These are phyloP conservation scores for Phytophthora quininea DNA, from an alignment of 352 stramenopile genomes.

Conservation along the genomic window DNA sequence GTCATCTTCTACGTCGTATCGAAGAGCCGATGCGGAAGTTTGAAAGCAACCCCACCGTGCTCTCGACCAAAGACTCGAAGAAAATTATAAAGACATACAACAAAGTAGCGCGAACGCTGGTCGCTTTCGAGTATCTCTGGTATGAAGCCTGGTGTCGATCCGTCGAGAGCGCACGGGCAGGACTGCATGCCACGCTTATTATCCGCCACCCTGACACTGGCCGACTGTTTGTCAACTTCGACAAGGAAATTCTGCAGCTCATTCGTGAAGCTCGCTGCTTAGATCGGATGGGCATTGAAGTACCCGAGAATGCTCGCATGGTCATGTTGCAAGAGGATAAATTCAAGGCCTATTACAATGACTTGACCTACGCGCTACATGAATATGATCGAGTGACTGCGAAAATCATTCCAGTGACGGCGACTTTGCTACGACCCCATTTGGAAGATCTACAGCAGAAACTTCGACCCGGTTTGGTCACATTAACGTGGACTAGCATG, in stretches of 20 bases:
- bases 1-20: constrained; percentile 85
- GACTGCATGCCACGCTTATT: constrained; percentile 84
- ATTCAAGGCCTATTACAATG: constrained; percentile 88
- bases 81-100: constrained; percentile 94
- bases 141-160: constrained; percentile 88
- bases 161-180: constrained; percentile 77
- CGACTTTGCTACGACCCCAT: constrained; percentile 62
- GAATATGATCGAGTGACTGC: constrained; percentile 82
- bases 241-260: constrained; percentile 88
- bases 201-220: constrained; percentile 77
- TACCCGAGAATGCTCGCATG: constrained; percentile 84
- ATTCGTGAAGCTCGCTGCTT: constrained; percentile 88
- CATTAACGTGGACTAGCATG: constrained; percentile 91
- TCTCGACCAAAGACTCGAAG: constrained; percentile 88
- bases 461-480: constrained; percentile 79
- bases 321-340: constrained; percentile 89
- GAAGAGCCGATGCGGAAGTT: constrained; percentile 91
- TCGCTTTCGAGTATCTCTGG: constrained; percentile 91
- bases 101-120: constrained; percentile 87
- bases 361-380: constrained; percentile 78
- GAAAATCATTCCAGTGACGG: constrained; percentile 77
- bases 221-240: constrained; percentile 89
- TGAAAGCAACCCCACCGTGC: constrained; percentile 80
- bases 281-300: constrained; percentile 81
- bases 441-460: constrained; percentile 80